Conservation (phyloP, 192 early-diverging fungal genomes). For the Phycomyces nitens region DNA sequence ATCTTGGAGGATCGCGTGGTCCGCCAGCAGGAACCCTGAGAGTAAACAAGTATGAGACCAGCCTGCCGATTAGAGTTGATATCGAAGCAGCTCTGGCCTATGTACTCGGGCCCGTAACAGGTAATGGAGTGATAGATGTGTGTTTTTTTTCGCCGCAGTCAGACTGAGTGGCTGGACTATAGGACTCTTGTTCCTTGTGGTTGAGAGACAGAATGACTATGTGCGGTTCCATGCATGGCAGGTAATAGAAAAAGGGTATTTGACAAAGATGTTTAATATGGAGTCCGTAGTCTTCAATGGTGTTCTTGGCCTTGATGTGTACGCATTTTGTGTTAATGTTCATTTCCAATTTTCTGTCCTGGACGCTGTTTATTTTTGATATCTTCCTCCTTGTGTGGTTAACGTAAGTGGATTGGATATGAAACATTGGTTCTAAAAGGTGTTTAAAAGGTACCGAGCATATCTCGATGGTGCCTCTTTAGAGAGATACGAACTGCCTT, state of each 20-base stretch:
- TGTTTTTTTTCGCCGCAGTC: conserved; percentile 9
- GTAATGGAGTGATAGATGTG: conserved; percentile 24
- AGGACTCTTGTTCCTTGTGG: conserved; percentile 68
- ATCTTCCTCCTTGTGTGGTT: conserved; percentile 39
- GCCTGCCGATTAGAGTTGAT: conserved; percentile 63
- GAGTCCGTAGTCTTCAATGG: conserved; percentile 29
- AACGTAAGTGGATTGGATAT: conserved; percentile 45
- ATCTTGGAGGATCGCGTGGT: conserved; percentile 20
- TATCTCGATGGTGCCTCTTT: conserved; percentile 68
- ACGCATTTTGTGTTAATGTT: conserved; percentile 48
- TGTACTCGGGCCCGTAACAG: conserved; percentile 51
- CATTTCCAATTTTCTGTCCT: conserved; percentile 40
- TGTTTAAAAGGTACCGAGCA: conserved; percentile 55
- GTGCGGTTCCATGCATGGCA: conserved; percentile 70
- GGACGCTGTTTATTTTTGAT: conserved; percentile 43
- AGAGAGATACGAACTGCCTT: conserved; percentile 68
- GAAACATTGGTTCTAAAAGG: too few species aligned
- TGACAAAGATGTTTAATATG: background rate
- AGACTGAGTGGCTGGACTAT: conserved; percentile 5
- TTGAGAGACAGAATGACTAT: conserved; percentile 76
- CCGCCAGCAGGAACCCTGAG: conserved; percentile 30
- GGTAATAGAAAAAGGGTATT: conserved; percentile 21
- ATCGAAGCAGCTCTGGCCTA: conserved; percentile 74
- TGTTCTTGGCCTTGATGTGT: conserved; percentile 30
- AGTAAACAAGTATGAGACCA: conserved; percentile 83